Conservation (phyloP, 805 yeast genomes). For the Barnettozyma populi region DNA sequence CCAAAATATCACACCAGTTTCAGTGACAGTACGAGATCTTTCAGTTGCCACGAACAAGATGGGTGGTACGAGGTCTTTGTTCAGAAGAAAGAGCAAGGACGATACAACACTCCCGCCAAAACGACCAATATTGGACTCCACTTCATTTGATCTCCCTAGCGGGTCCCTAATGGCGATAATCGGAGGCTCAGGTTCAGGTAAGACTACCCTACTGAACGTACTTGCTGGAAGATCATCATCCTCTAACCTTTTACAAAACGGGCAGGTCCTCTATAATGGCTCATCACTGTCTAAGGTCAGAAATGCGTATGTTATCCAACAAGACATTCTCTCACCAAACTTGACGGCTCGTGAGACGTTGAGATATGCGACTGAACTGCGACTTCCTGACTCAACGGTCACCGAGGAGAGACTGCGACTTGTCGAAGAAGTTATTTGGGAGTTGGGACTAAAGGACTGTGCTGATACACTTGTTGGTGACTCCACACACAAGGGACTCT, state of each 20-base stretch:
- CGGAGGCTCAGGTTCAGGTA: slow-evolving; percentile 90
- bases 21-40: slow-evolving; percentile 8
- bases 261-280: slow-evolving; percentile 35
- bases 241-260: slow-evolving; percentile 35
- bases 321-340: slow-evolving; percentile 66
- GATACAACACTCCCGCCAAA: neutral
- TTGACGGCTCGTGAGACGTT: slow-evolving; percentile 73
- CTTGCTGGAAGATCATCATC: slow-evolving; percentile 47
- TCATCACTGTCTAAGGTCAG: slow-evolving; percentile 18
- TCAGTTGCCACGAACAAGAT: slow-evolving; percentile 2
- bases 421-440: slow-evolving; percentile 58
- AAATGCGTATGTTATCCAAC: slow-evolving; percentile 67
- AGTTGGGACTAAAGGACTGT: slow-evolving; percentile 67
- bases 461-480: slow-evolving; percentile 61
- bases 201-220: slow-evolving; percentile 72
- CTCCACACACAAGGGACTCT: slow-evolving; percentile 48
- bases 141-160: slow-evolving; percentile 58
- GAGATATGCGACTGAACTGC: slow-evolving; percentile 64
- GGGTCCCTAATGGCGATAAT: slow-evolving; percentile 74
- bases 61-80: neutral
- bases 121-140: slow-evolving; percentile 18
- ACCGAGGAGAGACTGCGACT: slow-evolving; percentile 39
- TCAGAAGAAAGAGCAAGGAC: neutral
- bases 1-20: slow-evolving; percentile 6
- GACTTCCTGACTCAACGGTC: slow-evolving; percentile 46